A percentile compares a stretch with the other conserved stretches of the same genome.
Conservation (phyloP, 1,284 basidiomycete genomes). For the Moesziomyces globuligerus region DNA sequence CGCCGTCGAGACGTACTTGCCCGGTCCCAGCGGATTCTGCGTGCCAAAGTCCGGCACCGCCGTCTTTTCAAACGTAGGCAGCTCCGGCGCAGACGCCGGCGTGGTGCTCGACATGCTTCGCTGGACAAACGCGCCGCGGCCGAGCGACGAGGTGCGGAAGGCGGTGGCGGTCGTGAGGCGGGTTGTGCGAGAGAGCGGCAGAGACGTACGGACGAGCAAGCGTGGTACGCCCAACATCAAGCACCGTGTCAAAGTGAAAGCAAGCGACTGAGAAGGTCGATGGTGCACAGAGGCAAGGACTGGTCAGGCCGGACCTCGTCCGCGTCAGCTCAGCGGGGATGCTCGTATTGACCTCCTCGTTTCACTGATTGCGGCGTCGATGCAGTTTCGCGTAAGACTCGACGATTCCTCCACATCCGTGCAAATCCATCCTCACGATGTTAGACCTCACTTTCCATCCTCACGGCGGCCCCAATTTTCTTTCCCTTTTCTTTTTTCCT, state of each 20-base stretch:
- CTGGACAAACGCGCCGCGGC: too few species aligned
- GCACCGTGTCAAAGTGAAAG: too few species aligned
- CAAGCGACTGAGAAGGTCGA: too few species aligned
- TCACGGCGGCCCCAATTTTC: neutral
- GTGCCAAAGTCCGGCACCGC: slow-evolving; percentile 30
- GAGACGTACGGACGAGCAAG: too few species aligned
- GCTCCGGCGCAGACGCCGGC: slow-evolving; percentile 5
- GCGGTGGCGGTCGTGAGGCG: too few species aligned
- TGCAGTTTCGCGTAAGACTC: slow-evolving; percentile 15
- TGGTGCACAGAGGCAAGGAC: neutral
- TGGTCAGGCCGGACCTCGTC: slow-evolving; percentile 11
- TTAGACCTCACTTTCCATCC: neutral
- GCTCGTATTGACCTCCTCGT: slow-evolving; percentile 1
- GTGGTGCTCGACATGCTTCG: slow-evolving; percentile 10
- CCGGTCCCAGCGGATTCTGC: slow-evolving; percentile 44
- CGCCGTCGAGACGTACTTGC: slow-evolving; percentile 50
- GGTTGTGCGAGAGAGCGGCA: neutral
- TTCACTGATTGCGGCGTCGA: too few species aligned
- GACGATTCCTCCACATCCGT: too few species aligned
- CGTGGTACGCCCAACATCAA: too few species aligned
- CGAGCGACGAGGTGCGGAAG: neutral
- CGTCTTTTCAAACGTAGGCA: slow-evolving; percentile 49
- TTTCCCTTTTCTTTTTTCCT: too few species aligned
- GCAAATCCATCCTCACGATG: slow-evolving; percentile 3
- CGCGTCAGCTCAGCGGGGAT: slow-evolving; percentile 3